Conservation (phyloP, 805 yeast genomes). For the Kregervanrija fluxuum region DNA sequence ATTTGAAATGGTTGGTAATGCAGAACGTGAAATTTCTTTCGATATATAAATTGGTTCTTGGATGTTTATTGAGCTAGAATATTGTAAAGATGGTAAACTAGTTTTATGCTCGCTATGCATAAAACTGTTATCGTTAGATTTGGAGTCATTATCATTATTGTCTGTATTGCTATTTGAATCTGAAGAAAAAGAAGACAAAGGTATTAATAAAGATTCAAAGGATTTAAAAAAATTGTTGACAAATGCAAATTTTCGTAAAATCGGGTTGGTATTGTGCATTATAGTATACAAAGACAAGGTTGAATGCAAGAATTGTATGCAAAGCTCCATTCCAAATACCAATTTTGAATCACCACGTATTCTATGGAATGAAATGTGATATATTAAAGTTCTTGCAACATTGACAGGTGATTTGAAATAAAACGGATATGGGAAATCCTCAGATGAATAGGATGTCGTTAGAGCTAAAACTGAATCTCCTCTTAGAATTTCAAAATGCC, state of each 20-base stretch:
- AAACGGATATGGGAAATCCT: conserved; percentile 5
- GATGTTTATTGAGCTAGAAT: too few species aligned
- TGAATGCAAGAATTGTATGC: conserved; percentile 22
- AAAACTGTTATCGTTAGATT: too few species aligned
- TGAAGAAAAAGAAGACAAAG: background rate
- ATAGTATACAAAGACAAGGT: conserved; percentile 25
- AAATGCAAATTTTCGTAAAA: conserved; percentile 12
- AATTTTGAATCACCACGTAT: conserved; percentile 10
- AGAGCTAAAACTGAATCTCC: conserved; percentile 4
- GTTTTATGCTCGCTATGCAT: too few species aligned
- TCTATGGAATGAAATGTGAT: conserved; percentile 15
- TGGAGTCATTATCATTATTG: too few species aligned
- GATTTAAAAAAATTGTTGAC: conserved; percentile 4
- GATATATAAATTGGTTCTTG: conserved; percentile 5
- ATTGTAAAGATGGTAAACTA: too few species aligned
- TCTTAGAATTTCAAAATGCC: conserved; percentile 9
- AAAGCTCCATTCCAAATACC: conserved; percentile 20
- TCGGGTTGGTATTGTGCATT: conserved; percentile 23
- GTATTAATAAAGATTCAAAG: conserved; percentile 5
- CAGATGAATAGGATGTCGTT: conserved; percentile 3
- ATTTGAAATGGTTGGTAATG: conserved; percentile 1
- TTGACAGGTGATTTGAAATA: conserved; percentile 5
- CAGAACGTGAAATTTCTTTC: conserved; percentile 2
- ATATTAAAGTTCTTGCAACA: conserved; percentile 11
- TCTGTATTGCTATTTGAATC: too few species aligned